phyloP scores from a whole-genome alignment of 208 protist genomes.

The Leishmania turanica region DNA sequence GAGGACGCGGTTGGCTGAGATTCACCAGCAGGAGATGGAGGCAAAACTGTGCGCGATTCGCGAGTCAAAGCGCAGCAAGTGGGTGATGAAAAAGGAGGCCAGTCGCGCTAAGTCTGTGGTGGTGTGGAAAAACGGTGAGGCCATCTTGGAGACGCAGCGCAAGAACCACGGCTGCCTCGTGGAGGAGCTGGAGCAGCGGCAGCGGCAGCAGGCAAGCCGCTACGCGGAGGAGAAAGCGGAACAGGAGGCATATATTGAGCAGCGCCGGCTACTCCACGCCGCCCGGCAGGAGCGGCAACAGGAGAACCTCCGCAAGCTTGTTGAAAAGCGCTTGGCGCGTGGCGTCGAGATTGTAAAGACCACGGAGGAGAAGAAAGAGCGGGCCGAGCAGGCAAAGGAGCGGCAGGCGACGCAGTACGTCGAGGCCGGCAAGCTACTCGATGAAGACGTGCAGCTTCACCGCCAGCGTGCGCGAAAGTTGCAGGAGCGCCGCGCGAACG shows the following conservation, averaged over 20 bases:
- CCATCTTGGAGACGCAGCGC: conserved; percentile 37
- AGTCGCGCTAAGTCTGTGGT: conserved; percentile 45
- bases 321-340: conserved; percentile 59
- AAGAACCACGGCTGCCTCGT: conserved; percentile 58
- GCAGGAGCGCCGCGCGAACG: conserved; percentile 41
- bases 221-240: conserved; percentile 61
- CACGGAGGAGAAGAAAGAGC: conserved; percentile 53
- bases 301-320: conserved; percentile 38
- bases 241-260: conserved; percentile 47
- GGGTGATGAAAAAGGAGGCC: conserved; percentile 37
- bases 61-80: conserved; percentile 40
- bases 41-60: conserved; percentile 47
- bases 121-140: conserved; percentile 47
- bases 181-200: conserved; percentile 53
- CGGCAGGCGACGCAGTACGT: conserved; percentile 42
- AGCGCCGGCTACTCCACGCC: conserved; percentile 35
- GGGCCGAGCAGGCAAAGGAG: conserved; percentile 42
- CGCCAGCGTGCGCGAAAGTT: conserved; percentile 47
- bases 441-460: conserved; percentile 53
- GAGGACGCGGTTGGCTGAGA: conserved; percentile 32
- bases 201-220: conserved; percentile 52
- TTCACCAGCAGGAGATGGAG: conserved; percentile 47
- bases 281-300: conserved; percentile 49
- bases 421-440: conserved; percentile 37
- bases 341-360: conserved; percentile 61